Percentiles rank a stretch among this genome's conserved stretches.
Conservation (phyloP, 495 filamentous ascomycete species). For the Hyaloscypha bicolor region DNA sequence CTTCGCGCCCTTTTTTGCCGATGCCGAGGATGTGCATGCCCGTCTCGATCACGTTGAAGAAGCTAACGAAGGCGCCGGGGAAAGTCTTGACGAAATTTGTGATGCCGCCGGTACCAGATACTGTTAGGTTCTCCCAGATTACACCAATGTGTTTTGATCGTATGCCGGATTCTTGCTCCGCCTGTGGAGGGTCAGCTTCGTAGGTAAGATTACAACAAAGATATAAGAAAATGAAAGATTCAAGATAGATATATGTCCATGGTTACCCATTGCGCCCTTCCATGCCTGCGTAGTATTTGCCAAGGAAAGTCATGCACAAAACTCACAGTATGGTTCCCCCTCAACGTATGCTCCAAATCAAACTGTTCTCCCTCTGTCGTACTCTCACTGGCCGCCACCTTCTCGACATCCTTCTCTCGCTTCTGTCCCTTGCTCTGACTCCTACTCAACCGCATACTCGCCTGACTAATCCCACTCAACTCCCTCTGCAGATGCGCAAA, state of each 20-base stretch:
- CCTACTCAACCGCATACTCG: constrained; percentile 50
- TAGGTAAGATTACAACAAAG: neutral
- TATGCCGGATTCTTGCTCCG: constrained; percentile 77
- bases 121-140: constrained; percentile 76
- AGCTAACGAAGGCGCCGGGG: constrained; percentile 76
- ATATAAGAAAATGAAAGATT: neutral
- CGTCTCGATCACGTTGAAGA: constrained; percentile 70
- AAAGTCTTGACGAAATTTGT: constrained; percentile 83
- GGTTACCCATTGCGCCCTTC: neutral
- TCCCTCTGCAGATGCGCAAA: constrained; percentile 76
- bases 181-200: constrained; percentile 26
- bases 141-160: constrained; percentile 79
- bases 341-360: constrained; percentile 69
- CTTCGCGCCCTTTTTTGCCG: constrained; percentile 32
- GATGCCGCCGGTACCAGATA: constrained; percentile 74
- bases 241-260: neutral
- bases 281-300: neutral
- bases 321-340: constrained; percentile 58
- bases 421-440: constrained; percentile 38
- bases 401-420: constrained; percentile 47
- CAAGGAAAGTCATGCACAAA: neutral
- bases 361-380: constrained; percentile 58
- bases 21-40: constrained; percentile 50
- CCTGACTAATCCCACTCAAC: constrained; percentile 65
- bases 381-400: constrained; percentile 44